Conservation (phyloP, 371 early-diverging fungal species). For the Parasitella parasitica region DNA sequence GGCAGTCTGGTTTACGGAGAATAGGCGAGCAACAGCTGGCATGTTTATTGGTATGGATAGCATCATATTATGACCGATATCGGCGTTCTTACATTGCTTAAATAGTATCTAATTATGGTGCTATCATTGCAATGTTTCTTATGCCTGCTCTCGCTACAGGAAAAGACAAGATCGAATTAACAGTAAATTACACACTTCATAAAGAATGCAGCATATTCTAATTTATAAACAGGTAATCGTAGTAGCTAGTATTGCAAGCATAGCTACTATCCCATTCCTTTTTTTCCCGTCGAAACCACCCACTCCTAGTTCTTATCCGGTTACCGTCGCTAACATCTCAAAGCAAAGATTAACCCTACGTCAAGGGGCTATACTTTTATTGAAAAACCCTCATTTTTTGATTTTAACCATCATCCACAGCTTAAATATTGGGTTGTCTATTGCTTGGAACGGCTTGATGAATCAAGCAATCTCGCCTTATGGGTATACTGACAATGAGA, state of each 20-base stretch:
- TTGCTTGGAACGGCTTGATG: constrained; percentile 62
- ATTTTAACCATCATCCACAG: constrained; percentile 57
- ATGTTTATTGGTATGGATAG: constrained; percentile 34
- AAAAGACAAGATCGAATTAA: constrained; percentile 36
- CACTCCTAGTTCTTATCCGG: constrained; percentile 39
- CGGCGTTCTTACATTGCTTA: neutral
- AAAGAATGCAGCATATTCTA: no score
- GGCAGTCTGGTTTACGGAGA: constrained; percentile 60
- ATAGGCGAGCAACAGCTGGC: constrained; percentile 57
- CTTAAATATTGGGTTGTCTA: constrained; percentile 62
- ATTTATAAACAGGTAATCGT: constrained; percentile 55
- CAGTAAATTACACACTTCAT: no score
- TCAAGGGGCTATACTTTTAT: constrained; percentile 45
- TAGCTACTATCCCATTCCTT: constrained; percentile 45
- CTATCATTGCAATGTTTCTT: constrained; percentile 51
- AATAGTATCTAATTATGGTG: constrained; percentile 38
- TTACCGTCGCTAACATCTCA: neutral
- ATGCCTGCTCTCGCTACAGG: constrained; percentile 54
- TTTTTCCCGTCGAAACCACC: constrained; percentile 51
- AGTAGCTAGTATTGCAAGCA: constrained; percentile 47
- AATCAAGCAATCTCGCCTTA: constrained; percentile 63
- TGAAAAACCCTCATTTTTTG: constrained; percentile 55
- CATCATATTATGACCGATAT: neutral
- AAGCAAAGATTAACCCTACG: constrained; percentile 30
- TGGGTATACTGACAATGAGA: constrained; percentile 60